phyloP scores from a whole-genome alignment of 2,329 filamentous ascomycete genomes.

The Herpotrichia juniperi region DNA sequence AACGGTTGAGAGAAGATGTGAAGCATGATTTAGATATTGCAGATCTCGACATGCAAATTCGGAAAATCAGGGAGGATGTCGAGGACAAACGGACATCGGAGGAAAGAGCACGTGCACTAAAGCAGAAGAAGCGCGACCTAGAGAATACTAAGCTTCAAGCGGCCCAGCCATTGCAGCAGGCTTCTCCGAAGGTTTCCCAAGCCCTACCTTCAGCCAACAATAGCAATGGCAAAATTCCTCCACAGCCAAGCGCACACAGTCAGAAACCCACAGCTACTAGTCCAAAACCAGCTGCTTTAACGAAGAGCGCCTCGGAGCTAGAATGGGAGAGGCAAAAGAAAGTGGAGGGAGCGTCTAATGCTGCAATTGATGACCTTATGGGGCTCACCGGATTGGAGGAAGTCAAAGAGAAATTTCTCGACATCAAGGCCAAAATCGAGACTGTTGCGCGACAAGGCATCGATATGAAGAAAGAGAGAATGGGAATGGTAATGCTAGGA shows the following conservation, averaged over 20 bases:
- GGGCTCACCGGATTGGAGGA: slow-evolving; percentile 58
- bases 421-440: slow-evolving; percentile 69
- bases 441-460: slow-evolving; percentile 62
- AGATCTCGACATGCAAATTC: too few relatives aligned
- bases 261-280: not conserved
- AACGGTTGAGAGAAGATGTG: slow-evolving; percentile 52
- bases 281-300: not conserved
- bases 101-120: slow-evolving; percentile 53
- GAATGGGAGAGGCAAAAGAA: slow-evolving; percentile 70
- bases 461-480: slow-evolving; percentile 63
- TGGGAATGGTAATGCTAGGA: slow-evolving; percentile 68
- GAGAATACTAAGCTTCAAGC: slow-evolving; percentile 40
- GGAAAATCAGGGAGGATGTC: slow-evolving; percentile 62
- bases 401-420: slow-evolving; percentile 69
- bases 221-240: not conserved
- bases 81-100: slow-evolving; percentile 53
- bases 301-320: slow-evolving; percentile 38
- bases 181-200: not conserved
- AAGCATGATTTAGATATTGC: too few relatives aligned
- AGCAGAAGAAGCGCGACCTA: slow-evolving; percentile 57
- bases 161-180: not conserved
- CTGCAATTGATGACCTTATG: slow-evolving; percentile 69
- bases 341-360: slow-evolving; percentile 57
- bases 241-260: not conserved
- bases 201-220: not conserved